Evolutionary conservation across 495 filamentous ascomycete species (phyloP), one percentile per base, ranked within the genome.

Genomic region (Saxispiralis lemnorum): DNA sequence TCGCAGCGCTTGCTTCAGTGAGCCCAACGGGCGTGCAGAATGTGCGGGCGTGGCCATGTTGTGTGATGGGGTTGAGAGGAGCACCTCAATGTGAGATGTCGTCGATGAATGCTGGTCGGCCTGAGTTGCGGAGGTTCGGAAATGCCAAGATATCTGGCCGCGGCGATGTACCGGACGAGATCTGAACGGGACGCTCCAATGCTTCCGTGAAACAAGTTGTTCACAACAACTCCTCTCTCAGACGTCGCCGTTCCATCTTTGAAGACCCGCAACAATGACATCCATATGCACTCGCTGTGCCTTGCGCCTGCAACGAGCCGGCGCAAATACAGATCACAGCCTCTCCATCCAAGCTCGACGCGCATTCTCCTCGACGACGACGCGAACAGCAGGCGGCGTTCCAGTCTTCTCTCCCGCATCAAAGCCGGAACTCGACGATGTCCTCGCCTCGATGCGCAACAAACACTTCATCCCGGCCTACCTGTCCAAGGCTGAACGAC

Each of bases 391-490:
- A 59, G 57, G 49, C 28, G 48, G 44, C 13, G 41, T 63, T 2
- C 59, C 59, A 21, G 34, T 35, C 20, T 63, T 59, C 54, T 34
- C 37, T 34, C 35, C 51, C 36, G 45, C 57, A 31, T 56, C 54
- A 19, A 43, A 45, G 14, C 49, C 56, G 13, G 57, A 59, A 32
- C 59, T 62, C 31, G 32, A 52, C 24, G 33, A 43, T 24, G 24
- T 58, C 32, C 58, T 63, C 32, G 39, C 42, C 21, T 39, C 36
- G 13, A 24, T 61, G 13, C 59, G 60, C 38, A 42, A 41, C 17
- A 51, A 55, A 12, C 47, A 63, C 53, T 54, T 66, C 48, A 53
- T 63, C 40, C 63, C 60, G 12, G 35, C 39, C 16, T 47, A 55
- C 47, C 61, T 66, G 18, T 51, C 35, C 20, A 16, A 43, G 11